phyloP scores from a whole-genome alignment of 2,329 filamentous ascomycete species.

The Diaporthe amygdali region DNA sequence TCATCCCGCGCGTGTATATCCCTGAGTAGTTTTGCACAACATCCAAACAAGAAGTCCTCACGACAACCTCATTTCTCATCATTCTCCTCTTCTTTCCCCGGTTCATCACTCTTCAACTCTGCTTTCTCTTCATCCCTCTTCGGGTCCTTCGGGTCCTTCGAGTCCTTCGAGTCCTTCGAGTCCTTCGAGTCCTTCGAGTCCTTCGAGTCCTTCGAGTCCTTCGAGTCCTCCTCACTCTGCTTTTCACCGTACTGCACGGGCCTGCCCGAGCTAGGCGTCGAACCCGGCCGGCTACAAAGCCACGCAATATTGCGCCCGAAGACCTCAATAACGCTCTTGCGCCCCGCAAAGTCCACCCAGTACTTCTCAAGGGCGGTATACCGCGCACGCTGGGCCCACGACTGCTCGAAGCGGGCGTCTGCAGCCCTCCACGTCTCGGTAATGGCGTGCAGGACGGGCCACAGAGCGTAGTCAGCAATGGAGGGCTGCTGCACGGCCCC shows the following conservation, averaged over 20 bases:
- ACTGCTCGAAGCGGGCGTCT: constrained; percentile 25
- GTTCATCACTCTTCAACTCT: background rate
- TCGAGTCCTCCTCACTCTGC: background rate
- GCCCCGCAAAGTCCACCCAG: constrained; percentile 37
- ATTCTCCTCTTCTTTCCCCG: background rate
- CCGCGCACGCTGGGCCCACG: constrained; percentile 31
- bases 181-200: background rate
- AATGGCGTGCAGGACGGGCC: constrained; percentile 59
- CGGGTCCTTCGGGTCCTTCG: background rate
- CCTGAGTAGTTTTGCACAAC: background rate
- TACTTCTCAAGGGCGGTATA: constrained; percentile 40
- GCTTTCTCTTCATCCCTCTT: background rate
- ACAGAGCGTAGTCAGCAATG: constrained; percentile 62
- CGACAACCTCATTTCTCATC: background rate
- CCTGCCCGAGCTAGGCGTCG: background rate
- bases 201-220: no score
- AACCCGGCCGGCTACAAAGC: background rate
- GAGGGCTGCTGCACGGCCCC: constrained; percentile 33
- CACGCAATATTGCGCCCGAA: constrained; percentile 6
- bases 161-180: no score
- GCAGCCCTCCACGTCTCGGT: constrained; percentile 39
- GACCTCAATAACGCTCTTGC: constrained; percentile 27
- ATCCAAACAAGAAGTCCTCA: background rate
- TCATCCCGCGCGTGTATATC: background rate
- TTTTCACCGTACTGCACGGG: background rate